These are phyloP conservation scores for Pluteus cervinus DNA, from an alignment of 768 basidiomycete species.

Conservation along the genomic window DNA sequence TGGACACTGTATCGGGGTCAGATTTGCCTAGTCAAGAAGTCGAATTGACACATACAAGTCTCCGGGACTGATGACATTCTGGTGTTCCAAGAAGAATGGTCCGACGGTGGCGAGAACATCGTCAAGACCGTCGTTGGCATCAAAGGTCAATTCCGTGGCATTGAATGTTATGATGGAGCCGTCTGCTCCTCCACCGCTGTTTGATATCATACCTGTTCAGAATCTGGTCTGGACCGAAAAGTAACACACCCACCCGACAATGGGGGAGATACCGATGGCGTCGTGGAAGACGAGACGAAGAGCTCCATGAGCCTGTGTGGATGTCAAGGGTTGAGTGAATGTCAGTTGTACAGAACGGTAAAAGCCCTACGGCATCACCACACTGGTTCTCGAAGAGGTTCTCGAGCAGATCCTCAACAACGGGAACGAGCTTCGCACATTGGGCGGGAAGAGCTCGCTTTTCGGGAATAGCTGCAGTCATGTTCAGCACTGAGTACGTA, in stretches of 20 bases:
- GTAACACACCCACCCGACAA: conserved; percentile 19
- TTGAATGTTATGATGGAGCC: conserved; percentile 44
- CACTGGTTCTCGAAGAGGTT: no score
- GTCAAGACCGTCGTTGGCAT: conserved; percentile 37
- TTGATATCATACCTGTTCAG: no score
- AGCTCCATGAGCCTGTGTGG: no score
- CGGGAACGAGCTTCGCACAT: no score
- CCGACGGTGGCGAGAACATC: conserved; percentile 31
- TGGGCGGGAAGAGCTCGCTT: no score
- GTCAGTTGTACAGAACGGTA: no score
- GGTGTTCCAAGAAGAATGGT: conserved; percentile 26
- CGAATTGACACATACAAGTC: conserved; percentile 34
- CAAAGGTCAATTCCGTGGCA: conserved; percentile 34
- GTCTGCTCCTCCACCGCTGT: conserved; percentile 40
- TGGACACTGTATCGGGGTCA: conserved; percentile 26
- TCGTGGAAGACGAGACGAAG: conserved; percentile 35
- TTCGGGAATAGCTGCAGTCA: no score
- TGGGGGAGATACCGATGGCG: conserved; percentile 36
- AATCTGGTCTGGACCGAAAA: neutral
- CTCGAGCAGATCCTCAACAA: no score
- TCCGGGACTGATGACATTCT: conserved; percentile 32
- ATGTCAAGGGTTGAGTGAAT: no score
- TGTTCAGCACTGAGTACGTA: no score
- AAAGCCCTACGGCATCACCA: no score
- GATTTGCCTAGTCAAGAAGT: neutral